Evolutionary conservation across 2,329 filamentous ascomycete species (phyloP), one percentile per base, ranked within the genome.

Genomic region (Diaporthe sp.): DNA sequence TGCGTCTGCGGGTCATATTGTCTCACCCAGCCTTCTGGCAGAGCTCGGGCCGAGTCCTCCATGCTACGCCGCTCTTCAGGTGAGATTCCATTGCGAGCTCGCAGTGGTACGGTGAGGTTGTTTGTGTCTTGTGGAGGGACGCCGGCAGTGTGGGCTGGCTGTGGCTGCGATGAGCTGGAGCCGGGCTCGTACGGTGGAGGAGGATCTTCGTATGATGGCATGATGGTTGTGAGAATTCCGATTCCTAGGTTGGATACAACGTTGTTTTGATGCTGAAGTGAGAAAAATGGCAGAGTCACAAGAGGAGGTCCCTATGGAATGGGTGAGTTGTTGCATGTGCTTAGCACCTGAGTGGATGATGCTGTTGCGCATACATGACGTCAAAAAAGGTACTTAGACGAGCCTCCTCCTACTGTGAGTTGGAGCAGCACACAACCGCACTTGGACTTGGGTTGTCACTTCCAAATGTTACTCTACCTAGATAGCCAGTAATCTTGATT

Each of bases 21-120:
- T 4, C 91, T 84, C 1, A 91, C 83, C 90, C 90, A 92, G 57
- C 90, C 90, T 20, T 81, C 75, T 0, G 91, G 90, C 0, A 92
- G 84, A 1, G 87, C 84, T 6, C 91, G 86, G 12, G 84, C 81
- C 79, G 91, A 89, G 78, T 92, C 91, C 84, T 92, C 90, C 90
- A 92, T 92, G 34, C 86, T 88, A n/a, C 90, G 86, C 17, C 90
- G 86, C 47, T 83, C 82, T 15, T 85, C 83, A 2, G 86, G 84
- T 0, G 90, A 88, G 57, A 92, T 91, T 72, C 87, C 88, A 85
- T 89, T 89, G 74, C 86, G 84, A 28, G 65, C 13, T 7, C 65
- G n/a, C 34, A 70, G 25, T 9, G 65, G 65, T 22, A 70, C 49
- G 22, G 65, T 70, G 49, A 70, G 65, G 25, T 55, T 53, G n/a